Conservation (phyloP, 805 yeast genomes). For the Hanseniaspora meyeri region DNA sequence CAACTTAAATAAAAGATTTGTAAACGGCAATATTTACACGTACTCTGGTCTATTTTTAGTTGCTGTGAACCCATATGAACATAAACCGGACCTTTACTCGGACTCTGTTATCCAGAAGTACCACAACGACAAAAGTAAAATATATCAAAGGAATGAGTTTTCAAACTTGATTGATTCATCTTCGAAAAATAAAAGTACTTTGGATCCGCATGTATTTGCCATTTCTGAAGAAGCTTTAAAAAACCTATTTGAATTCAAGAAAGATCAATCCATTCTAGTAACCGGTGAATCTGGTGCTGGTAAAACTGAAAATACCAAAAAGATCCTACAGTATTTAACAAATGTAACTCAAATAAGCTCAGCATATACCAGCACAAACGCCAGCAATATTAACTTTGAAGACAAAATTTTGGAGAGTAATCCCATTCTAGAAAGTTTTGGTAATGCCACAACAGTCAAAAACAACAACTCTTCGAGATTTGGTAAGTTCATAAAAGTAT, state of each 20-base stretch:
- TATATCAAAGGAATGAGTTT: background rate
- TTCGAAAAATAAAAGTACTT: background rate
- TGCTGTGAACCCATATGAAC: conserved; percentile 84
- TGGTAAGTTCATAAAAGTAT: conserved; percentile 88
- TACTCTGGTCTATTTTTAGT: conserved; percentile 91
- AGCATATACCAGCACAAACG: conserved; percentile 6
- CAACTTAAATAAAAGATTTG: conserved; percentile 66
- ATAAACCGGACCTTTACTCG: conserved; percentile 55
- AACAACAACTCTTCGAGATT: conserved; percentile 92
- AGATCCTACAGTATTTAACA: conserved; percentile 81
- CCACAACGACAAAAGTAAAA: conserved; percentile 34
- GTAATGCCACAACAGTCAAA: conserved; percentile 90
- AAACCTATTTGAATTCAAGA: conserved; percentile 51
- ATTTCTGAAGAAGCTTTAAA: conserved; percentile 78
- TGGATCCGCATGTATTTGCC: conserved; percentile 78
- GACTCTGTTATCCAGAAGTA: conserved; percentile 39
- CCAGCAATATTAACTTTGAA: conserved; percentile 42
- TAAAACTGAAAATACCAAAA: conserved; percentile 93
- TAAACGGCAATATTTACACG: conserved; percentile 72
- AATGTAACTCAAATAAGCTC: conserved; percentile 43
- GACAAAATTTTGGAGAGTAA: conserved; percentile 81
- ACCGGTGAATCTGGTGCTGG: conserved; percentile 99
- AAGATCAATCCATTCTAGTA: conserved; percentile 84
- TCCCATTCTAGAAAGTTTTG: conserved; percentile 91
- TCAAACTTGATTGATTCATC: background rate